Conservation (phyloP, 108 stramenopile species). For the Conticribra guillardii region DNA sequence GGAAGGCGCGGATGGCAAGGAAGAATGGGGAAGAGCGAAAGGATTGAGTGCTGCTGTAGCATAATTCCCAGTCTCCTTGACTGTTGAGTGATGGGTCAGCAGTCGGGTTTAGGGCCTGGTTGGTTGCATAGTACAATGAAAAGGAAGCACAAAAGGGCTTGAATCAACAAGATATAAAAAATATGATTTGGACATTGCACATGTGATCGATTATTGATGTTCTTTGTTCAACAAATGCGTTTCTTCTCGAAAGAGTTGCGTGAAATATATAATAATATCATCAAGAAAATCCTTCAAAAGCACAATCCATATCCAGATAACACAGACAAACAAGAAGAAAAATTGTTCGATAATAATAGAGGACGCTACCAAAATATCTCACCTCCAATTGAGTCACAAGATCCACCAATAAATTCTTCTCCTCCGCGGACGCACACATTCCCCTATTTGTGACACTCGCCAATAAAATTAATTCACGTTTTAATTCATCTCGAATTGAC, state of each 20-base stretch:
- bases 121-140: slow-evolving; percentile 1
- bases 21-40: slow-evolving; percentile 88
- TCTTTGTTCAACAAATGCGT: too few relatives aligned
- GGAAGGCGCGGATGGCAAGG: slow-evolving; percentile 61
- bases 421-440: slow-evolving; percentile 66
- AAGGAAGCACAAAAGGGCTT: not conserved
- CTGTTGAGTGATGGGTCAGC: slow-evolving; percentile 69
- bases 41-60: slow-evolving; percentile 77
- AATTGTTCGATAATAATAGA: not conserved
- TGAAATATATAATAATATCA: too few relatives aligned
- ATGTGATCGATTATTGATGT: too few relatives aligned
- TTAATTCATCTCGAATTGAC: slow-evolving; percentile 73
- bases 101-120: slow-evolving; percentile 77
- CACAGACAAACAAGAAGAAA: too few relatives aligned
- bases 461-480: slow-evolving; percentile 79
- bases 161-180: not conserved
- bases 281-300: too few relatives aligned
- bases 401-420: slow-evolving; percentile 74
- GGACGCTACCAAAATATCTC: not conserved
- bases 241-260: too few relatives aligned
- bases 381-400: slow-evolving; percentile 75
- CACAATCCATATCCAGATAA: too few relatives aligned
- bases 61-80: slow-evolving; percentile 85
- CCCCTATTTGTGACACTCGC: slow-evolving; percentile 82
- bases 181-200: not conserved